A percentile compares a stretch with the other conserved stretches of the same genome.
Conservation (phyloP, 2,329 filamentous ascomycete genomes). For the Colletotrichum ledebouriae region DNA sequence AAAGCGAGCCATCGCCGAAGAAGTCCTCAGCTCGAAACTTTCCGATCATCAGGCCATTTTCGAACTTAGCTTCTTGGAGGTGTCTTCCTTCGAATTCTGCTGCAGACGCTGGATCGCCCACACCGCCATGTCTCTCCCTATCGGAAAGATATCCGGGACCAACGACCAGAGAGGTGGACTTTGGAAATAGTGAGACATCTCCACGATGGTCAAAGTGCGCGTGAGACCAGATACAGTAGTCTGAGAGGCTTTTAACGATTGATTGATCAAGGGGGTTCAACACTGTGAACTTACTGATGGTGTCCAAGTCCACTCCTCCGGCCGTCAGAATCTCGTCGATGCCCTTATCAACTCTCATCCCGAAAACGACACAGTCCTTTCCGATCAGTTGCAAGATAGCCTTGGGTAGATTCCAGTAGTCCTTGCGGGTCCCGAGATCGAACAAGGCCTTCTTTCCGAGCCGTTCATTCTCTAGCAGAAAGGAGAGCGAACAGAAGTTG, state of each 20-base stretch:
- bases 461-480: slow-evolving; percentile 41
- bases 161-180: slow-evolving; percentile 45
- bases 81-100: slow-evolving; percentile 42
- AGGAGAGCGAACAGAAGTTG: slow-evolving; percentile 43
- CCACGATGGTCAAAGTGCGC: slow-evolving; percentile 49
- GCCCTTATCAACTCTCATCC: slow-evolving; percentile 33
- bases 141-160: slow-evolving; percentile 44
- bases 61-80: slow-evolving; percentile 43
- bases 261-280: neutral
- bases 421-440: slow-evolving; percentile 41
- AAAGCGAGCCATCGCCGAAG: slow-evolving; percentile 57
- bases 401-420: slow-evolving; percentile 42
- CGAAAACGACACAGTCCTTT: slow-evolving; percentile 29
- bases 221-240: slow-evolving; percentile 49
- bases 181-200: slow-evolving; percentile 46
- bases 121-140: slow-evolving; percentile 22
- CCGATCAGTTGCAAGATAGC: slow-evolving; percentile 20
- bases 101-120: slow-evolving; percentile 17
- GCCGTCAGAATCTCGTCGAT: slow-evolving; percentile 42
- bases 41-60: slow-evolving; percentile 46
- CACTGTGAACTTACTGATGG: slow-evolving; percentile 30
- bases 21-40: slow-evolving; percentile 56
- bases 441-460: slow-evolving; percentile 40
- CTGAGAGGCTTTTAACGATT: neutral
- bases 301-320: slow-evolving; percentile 26